These are phyloP conservation scores for Pholiota molesta DNA, from an alignment of 768 basidiomycete genomes.

Conservation along the genomic window DNA sequence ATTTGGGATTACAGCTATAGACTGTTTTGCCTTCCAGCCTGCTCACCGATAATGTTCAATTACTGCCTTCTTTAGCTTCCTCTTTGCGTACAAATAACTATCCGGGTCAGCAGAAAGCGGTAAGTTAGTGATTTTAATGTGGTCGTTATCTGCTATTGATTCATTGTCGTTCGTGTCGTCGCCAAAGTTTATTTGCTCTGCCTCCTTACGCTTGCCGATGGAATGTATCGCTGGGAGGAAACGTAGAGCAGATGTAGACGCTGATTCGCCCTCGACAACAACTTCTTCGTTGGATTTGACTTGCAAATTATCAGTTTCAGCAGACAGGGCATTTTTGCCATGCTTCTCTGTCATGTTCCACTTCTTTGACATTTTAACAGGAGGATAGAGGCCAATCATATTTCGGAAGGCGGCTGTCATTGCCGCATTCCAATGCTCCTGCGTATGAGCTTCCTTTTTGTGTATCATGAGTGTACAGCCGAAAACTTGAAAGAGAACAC, in stretches of 20 bases:
- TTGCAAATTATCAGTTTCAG: background rate
- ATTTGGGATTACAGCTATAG: background rate
- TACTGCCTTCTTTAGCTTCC: slow-evolving; percentile 81
- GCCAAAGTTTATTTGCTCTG: background rate
- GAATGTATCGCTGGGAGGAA: background rate
- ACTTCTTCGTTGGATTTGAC: background rate
- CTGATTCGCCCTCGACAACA: background rate
- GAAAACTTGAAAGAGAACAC: slow-evolving; percentile 14
- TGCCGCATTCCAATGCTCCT: slow-evolving; percentile 20
- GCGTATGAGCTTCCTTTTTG: slow-evolving; percentile 21
- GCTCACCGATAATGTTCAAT: slow-evolving; percentile 79
- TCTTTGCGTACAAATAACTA: slow-evolving; percentile 84
- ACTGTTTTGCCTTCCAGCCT: background rate
- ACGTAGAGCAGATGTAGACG: background rate
- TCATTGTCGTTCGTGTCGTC: background rate
- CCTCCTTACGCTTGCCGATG: slow-evolving; percentile 9
- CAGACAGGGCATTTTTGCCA: background rate
- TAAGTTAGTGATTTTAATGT: background rate
- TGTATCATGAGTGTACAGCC: background rate
- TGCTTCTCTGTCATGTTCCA: background rate
- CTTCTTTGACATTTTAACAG: background rate
- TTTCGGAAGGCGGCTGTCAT: slow-evolving; percentile 19
- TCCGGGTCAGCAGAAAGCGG: slow-evolving; percentile 60
- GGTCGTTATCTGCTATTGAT: slow-evolving; percentile 4
- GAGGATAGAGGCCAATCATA: slow-evolving; percentile 8